Base-by-base conservation (phyloP, 2,329 filamentous ascomycete genomes). In the Biscogniauxia marginata region DNA sequence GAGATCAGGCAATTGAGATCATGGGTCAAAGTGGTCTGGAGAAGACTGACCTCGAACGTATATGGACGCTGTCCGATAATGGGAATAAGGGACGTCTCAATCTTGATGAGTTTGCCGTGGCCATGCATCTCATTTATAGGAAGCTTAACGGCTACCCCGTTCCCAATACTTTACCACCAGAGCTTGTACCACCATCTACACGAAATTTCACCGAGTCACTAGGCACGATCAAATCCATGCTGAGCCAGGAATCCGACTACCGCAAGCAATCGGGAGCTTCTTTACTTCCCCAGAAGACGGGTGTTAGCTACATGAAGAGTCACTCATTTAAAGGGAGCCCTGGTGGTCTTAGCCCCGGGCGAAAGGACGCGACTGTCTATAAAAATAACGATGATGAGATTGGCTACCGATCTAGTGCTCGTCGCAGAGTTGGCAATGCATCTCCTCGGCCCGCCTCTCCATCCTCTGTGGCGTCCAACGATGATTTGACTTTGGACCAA, bases 91-190 rank as follows among this genome's bases (percentile, higher is more conserved):
- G 95, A 18, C 89, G 93, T 54, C 82, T 99, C 24, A 93, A 99
- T 67, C 84, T 98, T 68, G 95, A 99, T 71, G 95, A 99, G 70
- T 99, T 99, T 70, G 93, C 95, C 7, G 93, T 99, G 52, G 92
- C 93, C 8, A 99, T 99, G 95, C 95, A 99, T 81, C 78, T 99
- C 75, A 99, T 99, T 67, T 99, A 99, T 77, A 85, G 95, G 66
- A 96, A 96, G 71, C 82, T 99, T 52, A 98, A 99, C 67, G 93
- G 93, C 34, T 98, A 98, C 69, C 93, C 93, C 1, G 82, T 98
- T 25, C 95, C 95, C 16, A 90, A 87, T 67, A 87, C 88, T 46
- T 81, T 99, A 9, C 95, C 95, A 7, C 86, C 95, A 0, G 95
- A 99, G 77, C 84, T 99, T 58, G 87, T 98, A 6, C 95, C 95